Evolutionary conservation across 2,329 filamentous ascomycete species (phyloP), one percentile per base, ranked within the genome.

Genomic region (Phialocephala sp.): DNA sequence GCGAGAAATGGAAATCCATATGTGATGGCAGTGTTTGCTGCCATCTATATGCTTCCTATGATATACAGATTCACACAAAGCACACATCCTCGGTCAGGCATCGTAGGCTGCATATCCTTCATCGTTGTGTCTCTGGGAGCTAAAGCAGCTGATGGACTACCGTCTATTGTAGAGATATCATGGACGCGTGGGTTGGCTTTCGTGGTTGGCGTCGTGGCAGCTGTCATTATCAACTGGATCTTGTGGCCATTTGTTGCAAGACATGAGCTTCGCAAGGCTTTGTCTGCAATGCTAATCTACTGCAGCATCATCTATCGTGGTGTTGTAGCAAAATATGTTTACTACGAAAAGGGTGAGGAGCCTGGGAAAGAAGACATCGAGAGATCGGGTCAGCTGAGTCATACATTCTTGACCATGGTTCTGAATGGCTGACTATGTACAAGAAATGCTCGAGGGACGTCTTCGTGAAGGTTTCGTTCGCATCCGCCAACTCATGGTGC

Each of bases 191-290:
- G 85, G 0, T 68, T 82, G 2, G 80, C 82, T 0, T 83, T 88
- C 66, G 77, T 87, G 2, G 73, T 86, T 24, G 86, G 85, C 1
- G 82, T 85, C 2, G 78, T 84, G 0, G 79, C 82, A 1, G 84
- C 85, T 0, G 79, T 87, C 12, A 67, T 85, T 0, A 80, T 87
- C 15, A 88, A 87, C 68, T 88, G 85, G 85, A 71, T 85, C 14
- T 76, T 88, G 3, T 88, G 86, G 86, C 86, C 86, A 2, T 88
- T 88, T 67, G 80, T 88, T 5, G 85, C 86, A 12, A 79, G 86
- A 14, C 85, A 87, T 69, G 85, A 87, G 72, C 79, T 88, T 15
- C 78, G 85, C 24, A 84, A 82, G 65, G 84, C 84, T 0, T 73
- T 87, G 1, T 84, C 85, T 0, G 78, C 81, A 1, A 87, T 86